phyloP scores from a whole-genome alignment of 805 yeast genomes.

The Ogataea henricii region DNA sequence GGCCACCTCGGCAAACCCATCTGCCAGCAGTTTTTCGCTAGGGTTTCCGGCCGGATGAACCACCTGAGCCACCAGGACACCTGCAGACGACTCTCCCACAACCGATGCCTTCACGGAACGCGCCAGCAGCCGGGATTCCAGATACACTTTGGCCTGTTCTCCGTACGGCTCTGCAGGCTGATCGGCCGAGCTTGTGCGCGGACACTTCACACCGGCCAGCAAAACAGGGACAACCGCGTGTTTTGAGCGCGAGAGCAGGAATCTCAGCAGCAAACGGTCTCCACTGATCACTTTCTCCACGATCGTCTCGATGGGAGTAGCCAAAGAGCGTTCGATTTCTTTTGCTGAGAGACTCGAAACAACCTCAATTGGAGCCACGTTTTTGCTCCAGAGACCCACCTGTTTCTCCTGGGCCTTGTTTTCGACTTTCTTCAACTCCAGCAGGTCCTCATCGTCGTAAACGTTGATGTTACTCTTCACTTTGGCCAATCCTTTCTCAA shows the following conservation, averaged over 20 bases:
- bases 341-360: conserved; percentile 33
- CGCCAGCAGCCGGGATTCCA: conserved; percentile 63
- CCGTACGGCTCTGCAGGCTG: conserved; percentile 59
- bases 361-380: conserved; percentile 28
- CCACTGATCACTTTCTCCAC: conserved; percentile 80
- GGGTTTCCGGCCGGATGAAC: conserved; percentile 78
- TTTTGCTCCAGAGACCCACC: conserved; percentile 57
- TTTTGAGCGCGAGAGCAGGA: conserved; percentile 45
- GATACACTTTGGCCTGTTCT: conserved; percentile 63
- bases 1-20: conserved; percentile 72
- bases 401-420: conserved; percentile 50
- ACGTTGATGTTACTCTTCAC: conserved; percentile 52
- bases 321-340: conserved; percentile 39
- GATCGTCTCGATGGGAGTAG: conserved; percentile 52
- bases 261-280: conserved; percentile 69
- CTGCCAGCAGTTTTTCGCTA: conserved; percentile 62
- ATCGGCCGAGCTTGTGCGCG: conserved; percentile 58
- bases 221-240: conserved; percentile 63
- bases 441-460: conserved; percentile 43
- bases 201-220: conserved; percentile 73
- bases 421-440: conserved; percentile 43
- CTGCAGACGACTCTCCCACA: conserved; percentile 62
- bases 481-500: conserved; percentile 62
- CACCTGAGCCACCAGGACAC: conserved; percentile 59
- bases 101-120: conserved; percentile 58